Base-by-base conservation (phyloP, 2,329 filamentous ascomycete genomes). In the Botrytis sinoallii region DNA sequence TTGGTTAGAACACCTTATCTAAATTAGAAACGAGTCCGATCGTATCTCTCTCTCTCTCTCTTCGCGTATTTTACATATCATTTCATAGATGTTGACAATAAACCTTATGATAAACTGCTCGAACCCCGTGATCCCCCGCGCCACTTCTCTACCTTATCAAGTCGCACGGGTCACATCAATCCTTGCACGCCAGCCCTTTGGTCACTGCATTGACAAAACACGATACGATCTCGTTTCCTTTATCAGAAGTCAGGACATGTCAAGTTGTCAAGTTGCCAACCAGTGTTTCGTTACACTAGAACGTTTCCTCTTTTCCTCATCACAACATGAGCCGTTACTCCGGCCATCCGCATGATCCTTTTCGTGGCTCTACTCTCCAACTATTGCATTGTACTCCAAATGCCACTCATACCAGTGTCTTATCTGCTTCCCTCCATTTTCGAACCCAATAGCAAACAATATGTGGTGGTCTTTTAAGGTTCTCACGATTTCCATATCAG, bases 161-260 rank as follows among this genome's bases (percentile, higher is more conserved):
- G 46, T 68, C 25, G 48, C 65, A 68, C 46, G 48, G 48, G 48
- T 29, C 29, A 40, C 25, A 32, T 42, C 5, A 55, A 67, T 55
- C 65, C 46, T 55, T 68, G 65, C 46, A 55, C 46, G 25, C n/a
- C 35, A 68, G 35, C 32, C 9, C 64, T 52, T 32, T 40, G 25
- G 61, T 67, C 60, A 55, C 46, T 46, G 61, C 70, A 61, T 70
- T 68, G 71, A 59, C 64, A 68, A 63, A 72, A 72, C 57, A 61
- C 55, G n/a, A 48, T 29, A 29, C n/a, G 0, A 29, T 60, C 55
- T 38, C 29, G n/a, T 42, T 55, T 29, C 35, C 48, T 42, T 57
- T 42, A 68, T 57, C 46, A 40, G 46, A 35, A 66, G 12, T 18
- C 12, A 16, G 29, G 18, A 48, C 20, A 25, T 25, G 29, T 66